Evolutionary conservation across 2,329 filamentous ascomycete species (phyloP).

Genomic region (Aspergillus japonicus): DNA sequence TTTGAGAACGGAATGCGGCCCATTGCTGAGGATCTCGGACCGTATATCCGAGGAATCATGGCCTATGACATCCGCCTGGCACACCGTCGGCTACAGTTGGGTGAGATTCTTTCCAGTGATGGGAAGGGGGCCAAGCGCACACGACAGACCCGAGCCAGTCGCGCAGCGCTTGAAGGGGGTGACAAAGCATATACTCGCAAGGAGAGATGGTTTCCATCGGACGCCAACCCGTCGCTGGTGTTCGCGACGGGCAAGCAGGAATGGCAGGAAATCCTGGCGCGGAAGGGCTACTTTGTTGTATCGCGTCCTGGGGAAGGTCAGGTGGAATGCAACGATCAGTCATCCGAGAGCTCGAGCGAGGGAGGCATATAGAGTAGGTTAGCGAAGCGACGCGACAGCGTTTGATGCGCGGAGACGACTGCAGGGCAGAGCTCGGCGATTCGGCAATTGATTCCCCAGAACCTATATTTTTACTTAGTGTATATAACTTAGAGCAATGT

Average conservation of each 20-base stretch:
- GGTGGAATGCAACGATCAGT: slow-evolving; percentile 16
- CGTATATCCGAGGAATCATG: slow-evolving; percentile 84
- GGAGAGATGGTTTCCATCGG: slow-evolving; percentile 69
- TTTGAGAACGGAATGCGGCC: slow-evolving; percentile 70
- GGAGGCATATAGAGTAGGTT: slow-evolving; percentile 14
- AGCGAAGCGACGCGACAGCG: not conserved
- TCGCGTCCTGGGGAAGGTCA: slow-evolving; percentile 18
- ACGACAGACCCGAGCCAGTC: slow-evolving; percentile 70
- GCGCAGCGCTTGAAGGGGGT: slow-evolving; percentile 75
- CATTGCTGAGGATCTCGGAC: slow-evolving; percentile 76
- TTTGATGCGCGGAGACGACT: not conserved
- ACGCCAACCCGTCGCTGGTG: slow-evolving; percentile 61
- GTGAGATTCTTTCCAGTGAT: slow-evolving; percentile 62
- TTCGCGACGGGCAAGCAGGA: slow-evolving; percentile 60
- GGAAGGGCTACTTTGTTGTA: slow-evolving; percentile 33
- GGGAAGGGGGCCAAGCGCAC: slow-evolving; percentile 56
- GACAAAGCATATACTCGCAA: slow-evolving; percentile 64
- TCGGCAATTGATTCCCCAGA: not conserved
- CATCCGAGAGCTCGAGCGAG: slow-evolving; percentile 20
- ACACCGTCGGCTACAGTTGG: slow-evolving; percentile 62
- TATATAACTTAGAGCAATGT: not conserved
- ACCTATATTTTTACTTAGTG: not conserved
- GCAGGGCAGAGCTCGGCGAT: not conserved
- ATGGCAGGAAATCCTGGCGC: slow-evolving; percentile 41
- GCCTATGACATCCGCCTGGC: slow-evolving; percentile 71